Percentiles rank a stretch among this genome's conserved stretches.
Evolutionary conservation across 208 protist species (phyloP).

Genomic region (Acanthamoeba triangularis): DNA sequence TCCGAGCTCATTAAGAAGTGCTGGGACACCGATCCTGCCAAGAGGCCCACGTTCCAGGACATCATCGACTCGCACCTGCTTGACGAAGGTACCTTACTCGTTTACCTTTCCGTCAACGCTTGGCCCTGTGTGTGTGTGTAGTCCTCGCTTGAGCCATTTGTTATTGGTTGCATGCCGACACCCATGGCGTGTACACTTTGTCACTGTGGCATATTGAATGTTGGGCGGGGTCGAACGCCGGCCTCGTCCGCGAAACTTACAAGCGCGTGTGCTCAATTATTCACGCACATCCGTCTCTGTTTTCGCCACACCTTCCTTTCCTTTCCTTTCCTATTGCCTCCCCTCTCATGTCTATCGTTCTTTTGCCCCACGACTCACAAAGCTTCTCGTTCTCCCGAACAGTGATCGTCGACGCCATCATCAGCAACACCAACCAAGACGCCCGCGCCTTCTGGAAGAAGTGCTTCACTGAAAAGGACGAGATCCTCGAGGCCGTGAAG

Average conservation of each 20-base stretch:
- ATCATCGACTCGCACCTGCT: constrained; percentile 25
- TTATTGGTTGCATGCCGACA: no score
- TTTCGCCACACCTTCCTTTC: background rate
- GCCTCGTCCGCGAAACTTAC: no score
- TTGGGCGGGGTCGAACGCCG: no score
- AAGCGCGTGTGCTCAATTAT: no score
- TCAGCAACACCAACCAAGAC: background rate
- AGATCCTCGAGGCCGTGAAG: background rate
- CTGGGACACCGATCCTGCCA: constrained; percentile 27
- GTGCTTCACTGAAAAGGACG: background rate
- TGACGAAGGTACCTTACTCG: background rate
- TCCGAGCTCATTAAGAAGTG: constrained; percentile 21
- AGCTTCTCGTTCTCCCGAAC: no score
- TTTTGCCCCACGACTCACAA: background rate
- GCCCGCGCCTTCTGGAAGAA: constrained; percentile 56
- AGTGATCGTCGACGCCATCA: constrained; percentile 41
- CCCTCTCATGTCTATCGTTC: background rate
- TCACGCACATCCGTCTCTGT: no score
- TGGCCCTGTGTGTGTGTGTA: no score
- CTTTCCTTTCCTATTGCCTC: background rate
- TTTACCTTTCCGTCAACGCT: no score
- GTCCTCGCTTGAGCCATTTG: no score
- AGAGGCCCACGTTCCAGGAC: constrained; percentile 45
- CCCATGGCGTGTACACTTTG: no score
- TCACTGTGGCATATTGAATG: no score